Conservation (phyloP, 2,329 filamentous ascomycete genomes). For the Penicillium brasilianum region DNA sequence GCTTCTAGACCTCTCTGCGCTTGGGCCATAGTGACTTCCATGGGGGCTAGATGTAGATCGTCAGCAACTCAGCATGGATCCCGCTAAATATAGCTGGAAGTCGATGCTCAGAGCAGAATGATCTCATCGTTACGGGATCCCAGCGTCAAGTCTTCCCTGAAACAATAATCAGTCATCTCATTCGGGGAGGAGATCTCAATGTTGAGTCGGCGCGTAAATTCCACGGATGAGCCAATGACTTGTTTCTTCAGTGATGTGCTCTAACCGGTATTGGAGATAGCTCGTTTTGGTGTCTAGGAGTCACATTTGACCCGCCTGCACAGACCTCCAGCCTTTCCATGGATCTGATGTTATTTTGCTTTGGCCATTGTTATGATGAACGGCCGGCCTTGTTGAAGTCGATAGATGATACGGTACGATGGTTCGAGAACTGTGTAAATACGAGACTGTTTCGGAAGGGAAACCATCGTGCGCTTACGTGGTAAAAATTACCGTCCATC, state of each 20-base stretch:
- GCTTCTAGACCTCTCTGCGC: not conserved
- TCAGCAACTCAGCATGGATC: not conserved
- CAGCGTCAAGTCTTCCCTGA: not conserved
- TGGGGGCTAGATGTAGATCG: not conserved
- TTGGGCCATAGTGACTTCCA: not conserved
- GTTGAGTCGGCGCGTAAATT: slow-evolving; percentile 1
- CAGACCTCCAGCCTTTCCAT: slow-evolving; percentile 1
- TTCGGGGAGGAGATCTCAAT: not conserved
- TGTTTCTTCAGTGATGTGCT: not conserved
- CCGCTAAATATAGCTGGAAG: not conserved
- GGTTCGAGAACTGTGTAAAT: not conserved
- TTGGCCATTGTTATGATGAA: slow-evolving; percentile 2
- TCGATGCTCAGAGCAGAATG: not conserved
- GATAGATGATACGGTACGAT: not conserved
- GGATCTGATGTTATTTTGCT: slow-evolving; percentile 1
- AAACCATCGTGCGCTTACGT: not conserved
- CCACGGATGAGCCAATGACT: not conserved
- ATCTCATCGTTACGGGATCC: not conserved
- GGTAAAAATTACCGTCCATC: not conserved
- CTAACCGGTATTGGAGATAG: not conserved
- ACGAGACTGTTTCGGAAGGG: not conserved
- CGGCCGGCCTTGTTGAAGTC: not conserved
- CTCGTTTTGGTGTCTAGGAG: not conserved
- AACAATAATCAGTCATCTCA: not conserved
- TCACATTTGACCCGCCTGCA: slow-evolving; percentile 6